These are phyloP conservation scores for Volvariella surrecta DNA, from an alignment of 1,284 basidiomycete genomes.

Conservation along the genomic window DNA sequence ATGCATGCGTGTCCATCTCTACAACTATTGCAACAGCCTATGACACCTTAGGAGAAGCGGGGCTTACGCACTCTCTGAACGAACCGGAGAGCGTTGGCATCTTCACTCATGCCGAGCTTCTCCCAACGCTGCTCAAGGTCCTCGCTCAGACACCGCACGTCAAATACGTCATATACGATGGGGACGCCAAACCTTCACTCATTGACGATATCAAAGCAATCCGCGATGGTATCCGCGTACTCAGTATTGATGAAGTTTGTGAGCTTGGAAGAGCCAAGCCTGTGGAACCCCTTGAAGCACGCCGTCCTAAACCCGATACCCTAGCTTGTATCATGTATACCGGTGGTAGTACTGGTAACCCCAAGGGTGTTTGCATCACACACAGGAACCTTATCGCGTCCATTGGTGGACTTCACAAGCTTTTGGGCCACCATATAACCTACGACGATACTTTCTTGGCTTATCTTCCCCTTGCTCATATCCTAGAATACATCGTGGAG, in stretches of 20 bases:
- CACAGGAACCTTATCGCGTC: conserved; percentile 86
- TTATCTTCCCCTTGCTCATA: conserved; percentile 90
- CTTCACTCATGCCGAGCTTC: conserved; percentile 90
- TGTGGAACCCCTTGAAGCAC: conserved; percentile 39
- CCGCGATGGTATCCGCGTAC: conserved; percentile 48
- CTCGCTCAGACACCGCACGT: conserved; percentile 66
- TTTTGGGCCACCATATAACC: conserved; percentile 74
- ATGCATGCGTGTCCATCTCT: conserved; percentile 72
- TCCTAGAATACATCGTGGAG: conserved; percentile 83
- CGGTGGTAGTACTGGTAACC: conserved; percentile 84
- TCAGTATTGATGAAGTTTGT: conserved; percentile 67
- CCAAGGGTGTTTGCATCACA: conserved; percentile 90
- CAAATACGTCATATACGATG: conserved; percentile 84
- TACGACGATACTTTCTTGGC: conserved; percentile 74
- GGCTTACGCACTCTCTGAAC: conserved; percentile 86
- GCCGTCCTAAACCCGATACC: conserved; percentile 55
- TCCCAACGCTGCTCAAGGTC: conserved; percentile 65
- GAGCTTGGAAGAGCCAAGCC: conserved; percentile 51
- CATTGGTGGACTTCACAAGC: conserved; percentile 67
- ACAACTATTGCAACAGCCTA: conserved; percentile 92
- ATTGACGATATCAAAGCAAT: conserved; percentile 50
- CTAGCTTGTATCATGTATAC: conserved; percentile 97
- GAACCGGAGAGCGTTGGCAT: conserved; percentile 85
- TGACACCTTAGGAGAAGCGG: conserved; percentile 88
- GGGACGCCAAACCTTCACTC: conserved; percentile 44